A percentile compares a stretch with the other conserved stretches of the same genome.
These are phyloP conservation scores for Zoysia japonica DNA, from an alignment of 176 grass and related monocot species.

Conservation along the genomic window DNA sequence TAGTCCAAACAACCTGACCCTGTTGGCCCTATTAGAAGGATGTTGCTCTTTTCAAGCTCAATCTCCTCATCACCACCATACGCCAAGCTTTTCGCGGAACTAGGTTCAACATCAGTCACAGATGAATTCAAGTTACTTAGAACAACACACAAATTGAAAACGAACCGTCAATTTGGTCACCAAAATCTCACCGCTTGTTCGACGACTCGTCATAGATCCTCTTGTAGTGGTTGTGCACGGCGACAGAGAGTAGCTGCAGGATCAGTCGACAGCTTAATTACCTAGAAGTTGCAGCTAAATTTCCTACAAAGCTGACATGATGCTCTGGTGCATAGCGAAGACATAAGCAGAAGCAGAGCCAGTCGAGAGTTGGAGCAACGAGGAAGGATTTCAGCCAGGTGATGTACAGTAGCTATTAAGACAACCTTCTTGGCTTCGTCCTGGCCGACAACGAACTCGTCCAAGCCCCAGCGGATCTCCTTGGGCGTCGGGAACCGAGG, in stretches of 20 bases:
- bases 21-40: conserved; percentile 66
- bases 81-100: background rate
- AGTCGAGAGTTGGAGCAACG: background rate
- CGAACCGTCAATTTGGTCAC: background rate
- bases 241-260: conserved; percentile 64
- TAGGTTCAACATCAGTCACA: background rate
- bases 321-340: background rate
- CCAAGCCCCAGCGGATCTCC: conserved; percentile 58
- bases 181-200: conserved; percentile 33
- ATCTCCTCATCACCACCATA: conserved; percentile 30
- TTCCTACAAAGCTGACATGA: background rate
- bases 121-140: background rate
- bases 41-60: conserved; percentile 71
- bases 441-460: conserved; percentile 67
- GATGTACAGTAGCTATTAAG: background rate
- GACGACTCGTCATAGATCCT: conserved; percentile 52
- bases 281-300: background rate
- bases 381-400: background rate
- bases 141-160: background rate
- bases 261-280: conserved; percentile 2
- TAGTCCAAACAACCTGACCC: conserved; percentile 36
- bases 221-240: conserved; percentile 77
- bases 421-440: conserved; percentile 60
- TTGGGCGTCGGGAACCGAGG: conserved; percentile 57
- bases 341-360: background rate